Percentiles rank a stretch among this genome's conserved stretches.
Conservation (phyloP, 2,329 filamentous ascomycete species). For the Fusarium sp. region DNA sequence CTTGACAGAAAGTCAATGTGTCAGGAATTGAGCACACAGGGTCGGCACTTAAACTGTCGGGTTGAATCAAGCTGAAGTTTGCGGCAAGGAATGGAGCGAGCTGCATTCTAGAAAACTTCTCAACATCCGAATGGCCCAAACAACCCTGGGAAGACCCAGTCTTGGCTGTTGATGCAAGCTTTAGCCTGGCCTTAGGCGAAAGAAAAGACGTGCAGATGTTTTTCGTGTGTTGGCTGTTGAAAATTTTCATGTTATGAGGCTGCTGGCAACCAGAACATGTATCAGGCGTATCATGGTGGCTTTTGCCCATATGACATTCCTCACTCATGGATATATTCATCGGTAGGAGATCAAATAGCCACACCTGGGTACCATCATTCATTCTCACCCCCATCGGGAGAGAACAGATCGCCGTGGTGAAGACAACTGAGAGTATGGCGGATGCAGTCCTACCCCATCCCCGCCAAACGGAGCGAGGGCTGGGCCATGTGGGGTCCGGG, state of each 20-base stretch:
- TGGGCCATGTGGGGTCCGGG: constrained; percentile 28
- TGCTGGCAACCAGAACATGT: constrained; percentile 1
- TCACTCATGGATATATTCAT: not conserved
- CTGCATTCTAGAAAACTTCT: constrained; percentile 34
- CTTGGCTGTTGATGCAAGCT: constrained; percentile 29
- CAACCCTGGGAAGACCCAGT: constrained; percentile 24
- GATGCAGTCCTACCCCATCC: constrained; percentile 30
- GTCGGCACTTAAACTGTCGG: constrained; percentile 28
- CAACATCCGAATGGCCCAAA: constrained; percentile 17
- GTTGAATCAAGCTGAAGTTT: constrained; percentile 31
- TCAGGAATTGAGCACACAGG: not conserved
- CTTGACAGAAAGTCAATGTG: not conserved
- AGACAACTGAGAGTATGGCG: constrained; percentile 1
- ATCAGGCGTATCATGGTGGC: constrained; percentile 4
- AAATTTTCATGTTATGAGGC: constrained; percentile 30
- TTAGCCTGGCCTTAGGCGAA: constrained; percentile 22
- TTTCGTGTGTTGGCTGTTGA: constrained; percentile 25
- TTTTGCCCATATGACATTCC: not conserved
- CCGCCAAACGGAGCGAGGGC: constrained; percentile 9
- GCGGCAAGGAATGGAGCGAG: constrained; percentile 19
- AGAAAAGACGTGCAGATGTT: constrained; percentile 33
- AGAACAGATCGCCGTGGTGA: constrained; percentile 20
- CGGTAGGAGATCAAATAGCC: not conserved
- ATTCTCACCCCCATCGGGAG: constrained; percentile 1
- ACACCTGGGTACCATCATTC: not conserved